Evolutionary conservation across 495 filamentous ascomycete species (phyloP).

Genomic region (Xylaria cubensis): DNA sequence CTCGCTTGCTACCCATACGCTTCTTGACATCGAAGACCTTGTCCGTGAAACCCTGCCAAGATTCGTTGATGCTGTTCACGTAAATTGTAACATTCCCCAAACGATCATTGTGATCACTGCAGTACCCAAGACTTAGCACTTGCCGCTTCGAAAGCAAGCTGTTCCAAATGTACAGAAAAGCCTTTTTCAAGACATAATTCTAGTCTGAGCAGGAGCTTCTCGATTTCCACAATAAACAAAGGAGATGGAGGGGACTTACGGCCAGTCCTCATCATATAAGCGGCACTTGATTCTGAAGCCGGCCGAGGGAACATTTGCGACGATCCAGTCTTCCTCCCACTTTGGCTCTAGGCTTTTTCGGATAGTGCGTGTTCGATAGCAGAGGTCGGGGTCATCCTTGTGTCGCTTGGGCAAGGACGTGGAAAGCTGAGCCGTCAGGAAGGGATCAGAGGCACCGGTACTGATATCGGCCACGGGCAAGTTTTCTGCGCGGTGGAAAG

Average conservation of each 20-base stretch:
- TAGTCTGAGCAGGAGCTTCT: not conserved
- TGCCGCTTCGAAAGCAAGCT: not conserved
- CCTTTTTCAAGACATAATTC: not conserved
- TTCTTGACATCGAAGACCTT: conserved; percentile 77
- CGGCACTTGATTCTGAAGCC: conserved; percentile 83
- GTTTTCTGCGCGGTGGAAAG: conserved; percentile 79
- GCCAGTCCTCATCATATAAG: conserved; percentile 86
- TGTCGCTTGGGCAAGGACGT: conserved; percentile 70
- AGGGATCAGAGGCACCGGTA: conserved; percentile 83
- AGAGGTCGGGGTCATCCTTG: conserved; percentile 76
- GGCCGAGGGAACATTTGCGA: conserved; percentile 79
- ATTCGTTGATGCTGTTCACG: conserved; percentile 61
- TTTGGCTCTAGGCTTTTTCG: conserved; percentile 70
- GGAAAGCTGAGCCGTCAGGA: conserved; percentile 71
- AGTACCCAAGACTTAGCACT: not conserved
- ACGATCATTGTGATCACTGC: conserved; percentile 79
- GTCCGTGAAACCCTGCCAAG: conserved; percentile 69
- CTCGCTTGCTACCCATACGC: conserved; percentile 82
- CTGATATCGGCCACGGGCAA: conserved; percentile 83
- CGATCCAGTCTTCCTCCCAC: conserved; percentile 87
- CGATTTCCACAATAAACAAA: not conserved
- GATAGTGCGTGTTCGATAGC: conserved; percentile 78
- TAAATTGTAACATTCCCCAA: conserved; percentile 81
- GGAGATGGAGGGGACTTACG: conserved; percentile 33
- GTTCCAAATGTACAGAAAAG: not conserved